Conservation (phyloP, 176 grass and related monocot species). For the Otatea glauca region DNA sequence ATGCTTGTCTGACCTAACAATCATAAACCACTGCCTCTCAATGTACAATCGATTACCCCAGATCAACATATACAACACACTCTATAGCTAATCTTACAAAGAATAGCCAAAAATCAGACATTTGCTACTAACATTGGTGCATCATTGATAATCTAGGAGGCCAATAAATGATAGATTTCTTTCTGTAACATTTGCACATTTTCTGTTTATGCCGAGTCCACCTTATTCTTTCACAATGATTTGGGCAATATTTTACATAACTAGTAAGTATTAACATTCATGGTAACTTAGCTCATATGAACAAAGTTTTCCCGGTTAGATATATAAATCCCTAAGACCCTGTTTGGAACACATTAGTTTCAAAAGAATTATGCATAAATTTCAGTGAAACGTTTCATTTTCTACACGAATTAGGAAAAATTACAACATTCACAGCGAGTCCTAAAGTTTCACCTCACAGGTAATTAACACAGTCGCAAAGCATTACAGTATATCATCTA, state of each 20-base stretch:
- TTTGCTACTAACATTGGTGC: neutral
- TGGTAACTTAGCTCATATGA: neutral
- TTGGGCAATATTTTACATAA: neutral
- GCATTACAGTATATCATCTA: neutral
- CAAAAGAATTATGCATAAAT: no score
- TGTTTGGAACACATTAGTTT: neutral
- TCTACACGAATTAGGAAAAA: neutral
- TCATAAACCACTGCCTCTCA: neutral
- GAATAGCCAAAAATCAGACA: slow-evolving; percentile 7
- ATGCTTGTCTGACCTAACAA: slow-evolving; percentile 21
- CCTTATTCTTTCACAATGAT: neutral
- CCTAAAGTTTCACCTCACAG: neutral
- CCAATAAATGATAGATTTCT: neutral
- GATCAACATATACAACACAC: neutral
- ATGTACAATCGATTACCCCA: neutral
- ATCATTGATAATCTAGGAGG: slow-evolving; percentile 4
- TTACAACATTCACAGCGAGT: neutral
- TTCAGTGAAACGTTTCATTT: neutral
- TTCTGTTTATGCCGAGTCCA: neutral
- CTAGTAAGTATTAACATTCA: neutral
- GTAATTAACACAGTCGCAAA: neutral
- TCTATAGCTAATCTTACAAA: neutral
- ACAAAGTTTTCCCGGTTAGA: neutral
- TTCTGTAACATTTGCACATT: neutral
- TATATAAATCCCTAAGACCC: neutral